Percentiles rank a stretch among this genome's conserved stretches.
Evolutionary conservation across 192 early-diverging fungal genomes (phyloP).

Genomic region (Umbelopsis sp.): DNA sequence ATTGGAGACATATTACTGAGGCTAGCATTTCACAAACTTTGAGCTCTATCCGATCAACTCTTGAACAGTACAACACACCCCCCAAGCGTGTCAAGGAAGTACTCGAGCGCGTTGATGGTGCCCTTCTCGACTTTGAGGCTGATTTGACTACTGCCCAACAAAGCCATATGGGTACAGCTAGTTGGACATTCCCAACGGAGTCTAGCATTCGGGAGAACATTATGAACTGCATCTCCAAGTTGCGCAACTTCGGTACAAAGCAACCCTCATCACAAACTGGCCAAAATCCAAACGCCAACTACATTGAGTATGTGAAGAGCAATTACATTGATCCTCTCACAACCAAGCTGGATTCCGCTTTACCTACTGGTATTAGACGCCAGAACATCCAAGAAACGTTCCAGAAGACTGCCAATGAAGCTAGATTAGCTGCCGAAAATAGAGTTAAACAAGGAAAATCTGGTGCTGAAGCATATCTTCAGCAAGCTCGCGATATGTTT

Average conservation of each 20-base stretch:
- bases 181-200: background rate
- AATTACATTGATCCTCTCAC: conserved; percentile 2
- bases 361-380: background rate
- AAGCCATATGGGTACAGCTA: background rate
- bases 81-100: conserved; percentile 1
- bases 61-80: background rate
- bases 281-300: background rate
- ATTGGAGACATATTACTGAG: conserved; percentile 18
- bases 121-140: conserved; percentile 15
- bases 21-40: conserved; percentile 11
- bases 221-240: background rate
- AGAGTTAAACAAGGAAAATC: background rate
- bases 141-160: conserved; percentile 5
- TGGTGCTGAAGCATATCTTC: background rate
- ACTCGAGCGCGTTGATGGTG: background rate
- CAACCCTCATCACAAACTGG: background rate
- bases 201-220: background rate
- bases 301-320: conserved; percentile 3
- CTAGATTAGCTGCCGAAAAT: background rate
- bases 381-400: background rate
- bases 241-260: background rate
- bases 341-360: background rate
- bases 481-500: background rate
- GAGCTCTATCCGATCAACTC: background rate
- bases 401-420: background rate